phyloP scores from a whole-genome alignment of 2,329 filamentous ascomycete genomes.

The Byssochlamys sp. region DNA sequence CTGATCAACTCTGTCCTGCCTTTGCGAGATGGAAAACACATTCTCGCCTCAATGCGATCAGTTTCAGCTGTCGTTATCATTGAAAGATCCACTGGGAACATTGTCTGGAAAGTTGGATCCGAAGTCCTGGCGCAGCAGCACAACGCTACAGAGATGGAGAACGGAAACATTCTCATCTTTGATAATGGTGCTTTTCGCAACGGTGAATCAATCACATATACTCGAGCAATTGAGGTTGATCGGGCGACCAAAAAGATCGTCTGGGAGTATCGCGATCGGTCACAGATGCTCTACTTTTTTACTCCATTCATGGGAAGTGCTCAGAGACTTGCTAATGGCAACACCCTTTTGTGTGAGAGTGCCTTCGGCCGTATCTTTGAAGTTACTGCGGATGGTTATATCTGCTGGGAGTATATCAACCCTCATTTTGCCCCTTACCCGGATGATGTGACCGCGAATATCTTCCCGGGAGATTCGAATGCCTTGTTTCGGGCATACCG shows the following conservation, averaged over 20 bases:
- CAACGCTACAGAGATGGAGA: conserved; percentile 33
- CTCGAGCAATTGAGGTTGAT: conserved; percentile 34
- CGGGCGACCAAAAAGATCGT: conserved; percentile 30
- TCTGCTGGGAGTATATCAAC: conserved; percentile 39
- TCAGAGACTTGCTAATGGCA: conserved; percentile 33
- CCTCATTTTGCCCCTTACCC: conserved; percentile 33
- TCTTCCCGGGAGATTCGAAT: conserved; percentile 35
- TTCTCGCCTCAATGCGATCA: conserved; percentile 36
- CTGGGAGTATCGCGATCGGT: conserved; percentile 37
- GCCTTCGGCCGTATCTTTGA: conserved; percentile 38
- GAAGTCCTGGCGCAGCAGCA: conserved; percentile 38
- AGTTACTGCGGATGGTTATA: conserved; percentile 31
- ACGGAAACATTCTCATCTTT: conserved; percentile 38
- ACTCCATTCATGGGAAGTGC: conserved; percentile 42
- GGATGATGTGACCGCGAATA: conserved; percentile 27
- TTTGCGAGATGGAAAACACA: conserved; percentile 30
- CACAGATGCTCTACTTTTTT: conserved; percentile 33
- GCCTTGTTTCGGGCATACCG: conserved; percentile 39
- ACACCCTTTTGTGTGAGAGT: conserved; percentile 36
- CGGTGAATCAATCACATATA: conserved; percentile 33
- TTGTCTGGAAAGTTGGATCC: conserved; percentile 36
- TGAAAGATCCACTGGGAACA: conserved; percentile 28
- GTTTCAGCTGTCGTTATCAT: conserved; percentile 38
- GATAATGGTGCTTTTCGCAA: conserved; percentile 39
- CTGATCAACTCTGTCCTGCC: conserved; percentile 37